Evolutionary conservation across 176 grass and related monocot genomes (phyloP), one percentile per base, ranked within the genome.

Genomic region (Coix lacrymajobi): DNA sequence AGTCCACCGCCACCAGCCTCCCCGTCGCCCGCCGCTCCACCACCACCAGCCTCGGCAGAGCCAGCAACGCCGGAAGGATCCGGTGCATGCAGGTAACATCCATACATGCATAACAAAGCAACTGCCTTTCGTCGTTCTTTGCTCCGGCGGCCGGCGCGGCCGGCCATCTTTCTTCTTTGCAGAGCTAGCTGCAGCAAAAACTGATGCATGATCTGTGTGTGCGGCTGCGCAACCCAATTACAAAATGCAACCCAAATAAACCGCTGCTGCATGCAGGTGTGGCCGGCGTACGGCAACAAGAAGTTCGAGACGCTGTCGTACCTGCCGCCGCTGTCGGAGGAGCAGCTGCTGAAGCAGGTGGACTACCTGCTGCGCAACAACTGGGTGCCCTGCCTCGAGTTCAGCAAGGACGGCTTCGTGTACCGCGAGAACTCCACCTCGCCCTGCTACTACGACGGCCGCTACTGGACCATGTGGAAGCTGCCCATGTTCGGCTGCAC

Each of bases 391-490:
- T 94, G 87, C 76, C 82, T 97, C n/a, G 91, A 97, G 87, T 94
- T 97, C 77, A 82, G 91, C 87, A 74, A 82, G 22, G 33, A 68
- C 0, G 92, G 94, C 0, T 97, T 94, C 66, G 67, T 94, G 13
- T 97, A 15, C 85, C 87, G 89, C 7, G 87, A 94, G 52, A 20
- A 92, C 89, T 0, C 79, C 67, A 5, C 5, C 0, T 92, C 91
- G 2, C 91, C 91, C 0, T 87, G 94, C 4, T 97, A 94, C 85
- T 94, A 97, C 69, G 91, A 97, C 38, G 91, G 85, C 25, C 79
- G 94, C 9, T 97, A 97, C 89, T 97, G 94, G 94, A 97, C 94
- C 65, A 92, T 97, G 91, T 94, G 91, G 94, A 97, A 97, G 87
- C 83, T 97, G 76, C 92, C 91, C 76, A 94, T 97, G 94, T 94